phyloP scores from a whole-genome alignment of 176 grass and related monocot genomes.

The Phoenix roebelenii region DNA sequence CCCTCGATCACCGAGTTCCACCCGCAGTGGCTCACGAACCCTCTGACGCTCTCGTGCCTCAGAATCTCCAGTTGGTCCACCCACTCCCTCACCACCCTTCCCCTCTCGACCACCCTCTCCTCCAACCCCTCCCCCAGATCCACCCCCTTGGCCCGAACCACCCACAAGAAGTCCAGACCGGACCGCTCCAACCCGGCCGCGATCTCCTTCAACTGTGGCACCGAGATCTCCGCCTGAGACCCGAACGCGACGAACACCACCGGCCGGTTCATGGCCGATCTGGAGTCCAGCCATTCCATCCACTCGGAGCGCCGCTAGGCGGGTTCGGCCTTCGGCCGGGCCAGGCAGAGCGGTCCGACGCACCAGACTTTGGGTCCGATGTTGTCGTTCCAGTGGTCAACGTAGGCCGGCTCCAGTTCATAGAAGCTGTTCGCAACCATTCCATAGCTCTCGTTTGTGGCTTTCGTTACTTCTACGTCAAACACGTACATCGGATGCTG shows the following conservation, averaged over 20 bases:
- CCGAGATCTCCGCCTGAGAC: conserved; percentile 30
- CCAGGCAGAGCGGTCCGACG: conserved; percentile 42
- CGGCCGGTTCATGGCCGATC: conserved; percentile 21
- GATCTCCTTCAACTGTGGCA: conserved; percentile 30
- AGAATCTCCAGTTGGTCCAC: conserved; percentile 27
- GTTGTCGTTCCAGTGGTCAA: conserved; percentile 13
- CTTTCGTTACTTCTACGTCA: not conserved
- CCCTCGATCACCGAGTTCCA: conserved; percentile 56
- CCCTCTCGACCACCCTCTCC: conserved; percentile 10
- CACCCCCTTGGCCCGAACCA: conserved; percentile 19
- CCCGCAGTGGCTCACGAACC: conserved; percentile 48
- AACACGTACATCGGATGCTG: conserved; percentile 31
- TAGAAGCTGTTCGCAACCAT: conserved; percentile 35
- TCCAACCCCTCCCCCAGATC: conserved; percentile 23
- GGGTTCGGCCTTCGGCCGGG: not conserved
- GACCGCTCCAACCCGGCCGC: conserved; percentile 28
- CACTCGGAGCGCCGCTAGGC: not conserved
- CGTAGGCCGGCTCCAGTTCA: conserved; percentile 34
- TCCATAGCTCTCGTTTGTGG: conserved; percentile 3
- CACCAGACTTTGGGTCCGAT: conserved; percentile 7
- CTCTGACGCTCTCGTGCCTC: conserved; percentile 5
- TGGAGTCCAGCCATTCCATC: conserved; percentile 29
- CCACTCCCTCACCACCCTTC: conserved; percentile 20
- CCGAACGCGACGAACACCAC: conserved; percentile 51
- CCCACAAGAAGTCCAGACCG: conserved; percentile 42